Percentiles rank a stretch among this genome's conserved stretches.
Conservation (phyloP, 805 yeast genomes). For the Candida caryicola region DNA sequence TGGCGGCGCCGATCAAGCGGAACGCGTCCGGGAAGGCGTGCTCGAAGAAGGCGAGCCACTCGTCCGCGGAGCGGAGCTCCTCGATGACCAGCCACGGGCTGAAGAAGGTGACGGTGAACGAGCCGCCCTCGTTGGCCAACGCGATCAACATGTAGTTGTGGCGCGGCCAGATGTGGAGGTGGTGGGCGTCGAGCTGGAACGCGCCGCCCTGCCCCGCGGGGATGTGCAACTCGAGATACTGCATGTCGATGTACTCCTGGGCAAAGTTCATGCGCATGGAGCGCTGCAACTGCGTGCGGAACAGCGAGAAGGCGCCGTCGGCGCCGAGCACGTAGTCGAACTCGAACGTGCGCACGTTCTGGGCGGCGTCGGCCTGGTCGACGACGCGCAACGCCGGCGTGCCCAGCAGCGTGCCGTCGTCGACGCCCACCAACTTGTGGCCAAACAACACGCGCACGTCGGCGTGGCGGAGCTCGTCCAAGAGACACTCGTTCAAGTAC, state of each 20-base stretch:
- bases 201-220: constrained; percentile 44
- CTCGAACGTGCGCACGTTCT: constrained; percentile 18
- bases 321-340: constrained; percentile 73
- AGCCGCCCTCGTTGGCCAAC: constrained; percentile 77
- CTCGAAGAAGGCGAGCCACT: constrained; percentile 53
- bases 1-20: constrained; percentile 59
- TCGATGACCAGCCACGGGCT: constrained; percentile 73
- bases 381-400: constrained; percentile 24
- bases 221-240: constrained; percentile 76
- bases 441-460: constrained; percentile 49
- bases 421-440: constrained; percentile 51
- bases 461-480: constrained; percentile 56
- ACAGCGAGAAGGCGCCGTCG: constrained; percentile 80
- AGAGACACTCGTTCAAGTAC: constrained; percentile 58
- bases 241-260: constrained; percentile 80
- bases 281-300: constrained; percentile 67
- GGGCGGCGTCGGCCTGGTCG: constrained; percentile 14
- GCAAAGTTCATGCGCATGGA: constrained; percentile 62
- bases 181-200: constrained; percentile 64
- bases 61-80: constrained; percentile 41
- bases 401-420: constrained; percentile 15
- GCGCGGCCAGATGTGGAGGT: constrained; percentile 92
- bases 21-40: constrained; percentile 73
- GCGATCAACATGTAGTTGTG: constrained; percentile 86
- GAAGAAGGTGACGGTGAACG: constrained; percentile 87